phyloP scores from a whole-genome alignment of 306 rosid species.

The Quercus cerris region DNA sequence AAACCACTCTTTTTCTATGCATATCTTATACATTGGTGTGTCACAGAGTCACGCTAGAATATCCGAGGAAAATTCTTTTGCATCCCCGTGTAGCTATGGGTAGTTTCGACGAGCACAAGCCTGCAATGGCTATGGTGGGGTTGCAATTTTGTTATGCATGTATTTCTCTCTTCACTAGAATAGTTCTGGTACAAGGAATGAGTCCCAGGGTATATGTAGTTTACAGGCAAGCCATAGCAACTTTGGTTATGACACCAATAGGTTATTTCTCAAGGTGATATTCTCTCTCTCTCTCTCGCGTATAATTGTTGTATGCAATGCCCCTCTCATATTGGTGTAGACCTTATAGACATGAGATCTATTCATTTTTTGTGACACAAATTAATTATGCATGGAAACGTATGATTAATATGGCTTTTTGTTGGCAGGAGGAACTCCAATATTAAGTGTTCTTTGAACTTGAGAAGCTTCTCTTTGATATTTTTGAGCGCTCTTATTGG shows the following conservation, averaged over 20 bases:
- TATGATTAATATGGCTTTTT: not conserved
- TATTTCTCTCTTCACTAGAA: conserved; percentile 31
- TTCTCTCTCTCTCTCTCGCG: no score
- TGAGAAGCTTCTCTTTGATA: conserved; percentile 40
- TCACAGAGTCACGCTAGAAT: not conserved
- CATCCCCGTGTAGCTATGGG: conserved; percentile 15
- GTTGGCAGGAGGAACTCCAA: conserved; percentile 34
- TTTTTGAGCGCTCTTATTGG: conserved; percentile 52
- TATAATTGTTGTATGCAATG: no score
- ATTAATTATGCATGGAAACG: not conserved
- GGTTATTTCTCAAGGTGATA: conserved; percentile 44
- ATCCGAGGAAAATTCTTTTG: not conserved
- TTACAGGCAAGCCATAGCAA: conserved; percentile 50
- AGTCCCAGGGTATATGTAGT: conserved; percentile 50
- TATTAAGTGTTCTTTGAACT: conserved; percentile 22
- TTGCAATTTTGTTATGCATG: conserved; percentile 41
- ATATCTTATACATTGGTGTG: not conserved
- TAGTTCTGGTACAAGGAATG: conserved; percentile 46
- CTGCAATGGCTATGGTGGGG: conserved; percentile 40
- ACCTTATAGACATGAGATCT: no score
- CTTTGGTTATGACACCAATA: conserved; percentile 39
- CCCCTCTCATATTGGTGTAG: no score
- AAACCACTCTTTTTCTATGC: not conserved
- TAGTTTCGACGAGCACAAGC: conserved; percentile 21
- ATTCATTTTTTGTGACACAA: no score